Percentiles rank a stretch among this genome's conserved stretches.
These are phyloP conservation scores for Marasmius sp. DNA, from an alignment of 1,284 basidiomycete genomes.

Conservation along the genomic window DNA sequence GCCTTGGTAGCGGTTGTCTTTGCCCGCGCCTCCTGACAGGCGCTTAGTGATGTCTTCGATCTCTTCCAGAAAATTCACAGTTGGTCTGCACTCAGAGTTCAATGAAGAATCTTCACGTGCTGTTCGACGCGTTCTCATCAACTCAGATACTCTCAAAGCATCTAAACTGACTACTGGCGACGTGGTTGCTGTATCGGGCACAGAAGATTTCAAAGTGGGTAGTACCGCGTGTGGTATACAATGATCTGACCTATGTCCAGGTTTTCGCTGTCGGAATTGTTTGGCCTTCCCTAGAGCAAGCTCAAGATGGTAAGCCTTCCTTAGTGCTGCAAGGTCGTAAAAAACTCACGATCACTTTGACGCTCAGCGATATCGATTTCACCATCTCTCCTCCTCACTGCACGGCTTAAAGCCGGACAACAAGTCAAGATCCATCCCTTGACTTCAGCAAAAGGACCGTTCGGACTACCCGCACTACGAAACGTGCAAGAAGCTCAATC, in stretches of 20 bases:
- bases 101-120: slow-evolving; percentile 47
- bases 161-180: slow-evolving; percentile 71
- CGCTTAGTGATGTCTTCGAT: slow-evolving; percentile 25
- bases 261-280: slow-evolving; percentile 63
- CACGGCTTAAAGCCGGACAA: slow-evolving; percentile 46
- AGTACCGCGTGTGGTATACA: neutral
- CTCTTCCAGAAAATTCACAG: slow-evolving; percentile 43
- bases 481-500: slow-evolving; percentile 47
- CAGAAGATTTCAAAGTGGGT: slow-evolving; percentile 33
- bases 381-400: slow-evolving; percentile 58
- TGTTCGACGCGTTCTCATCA: slow-evolving; percentile 64
- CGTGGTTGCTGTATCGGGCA: slow-evolving; percentile 54
- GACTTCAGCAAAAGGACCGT: slow-evolving; percentile 38
- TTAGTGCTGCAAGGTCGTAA: slow-evolving; percentile 18
- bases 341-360: slow-evolving; percentile 11
- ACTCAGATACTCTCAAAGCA: slow-evolving; percentile 62
- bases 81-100: slow-evolving; percentile 34
- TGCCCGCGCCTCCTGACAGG: neutral
- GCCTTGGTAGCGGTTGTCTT: neutral
- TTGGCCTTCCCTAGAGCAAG: slow-evolving; percentile 67
- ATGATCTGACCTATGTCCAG: slow-evolving; percentile 27
- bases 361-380: slow-evolving; percentile 53
- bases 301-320: slow-evolving; percentile 47
- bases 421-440: slow-evolving; percentile 50
- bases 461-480: slow-evolving; percentile 49